Percentiles rank a stretch among this genome's conserved stretches.
Conservation (phyloP, 805 yeast genomes). For the Suhomyces pyralidae region DNA sequence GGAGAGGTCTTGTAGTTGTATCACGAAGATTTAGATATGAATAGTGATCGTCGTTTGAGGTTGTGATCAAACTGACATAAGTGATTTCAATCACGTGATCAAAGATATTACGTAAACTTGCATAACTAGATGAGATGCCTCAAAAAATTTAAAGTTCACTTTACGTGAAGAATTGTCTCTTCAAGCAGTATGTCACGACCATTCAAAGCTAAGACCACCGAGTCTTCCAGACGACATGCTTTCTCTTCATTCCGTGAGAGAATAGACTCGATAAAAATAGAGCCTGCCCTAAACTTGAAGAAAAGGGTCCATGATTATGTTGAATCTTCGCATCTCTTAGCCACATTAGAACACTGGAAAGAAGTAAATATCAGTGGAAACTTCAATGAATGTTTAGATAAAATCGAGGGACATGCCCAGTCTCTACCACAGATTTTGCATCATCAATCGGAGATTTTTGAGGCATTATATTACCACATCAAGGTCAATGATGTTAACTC, state of each 20-base stretch:
- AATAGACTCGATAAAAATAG: slow-evolving; percentile 79
- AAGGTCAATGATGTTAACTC: slow-evolving; percentile 62
- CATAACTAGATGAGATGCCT: slow-evolving; percentile 11
- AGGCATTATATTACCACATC: slow-evolving; percentile 46
- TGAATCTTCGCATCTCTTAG: slow-evolving; percentile 73
- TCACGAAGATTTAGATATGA: neutral
- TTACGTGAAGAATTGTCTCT: neutral
- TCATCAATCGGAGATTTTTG: slow-evolving; percentile 61
- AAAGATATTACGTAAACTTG: neutral
- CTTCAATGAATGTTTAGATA: slow-evolving; percentile 61
- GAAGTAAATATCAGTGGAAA: slow-evolving; percentile 77
- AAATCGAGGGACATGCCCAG: slow-evolving; percentile 53
- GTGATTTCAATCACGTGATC: neutral
- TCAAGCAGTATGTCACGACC: slow-evolving; percentile 6
- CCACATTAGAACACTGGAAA: slow-evolving; percentile 81
- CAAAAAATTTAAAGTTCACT: slow-evolving; percentile 1
- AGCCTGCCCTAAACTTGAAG: slow-evolving; percentile 55
- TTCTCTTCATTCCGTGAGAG: slow-evolving; percentile 80
- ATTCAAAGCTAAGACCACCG: slow-evolving; percentile 40
- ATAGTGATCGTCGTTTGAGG: neutral
- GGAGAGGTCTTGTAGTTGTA: neutral
- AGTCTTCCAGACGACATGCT: slow-evolving; percentile 54
- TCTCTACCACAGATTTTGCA: slow-evolving; percentile 79
- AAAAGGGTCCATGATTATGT: slow-evolving; percentile 66
- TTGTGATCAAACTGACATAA: neutral